These are phyloP conservation scores for Zygotorulaspora sp. DNA, from an alignment of 805 yeast species.

Conservation along the genomic window DNA sequence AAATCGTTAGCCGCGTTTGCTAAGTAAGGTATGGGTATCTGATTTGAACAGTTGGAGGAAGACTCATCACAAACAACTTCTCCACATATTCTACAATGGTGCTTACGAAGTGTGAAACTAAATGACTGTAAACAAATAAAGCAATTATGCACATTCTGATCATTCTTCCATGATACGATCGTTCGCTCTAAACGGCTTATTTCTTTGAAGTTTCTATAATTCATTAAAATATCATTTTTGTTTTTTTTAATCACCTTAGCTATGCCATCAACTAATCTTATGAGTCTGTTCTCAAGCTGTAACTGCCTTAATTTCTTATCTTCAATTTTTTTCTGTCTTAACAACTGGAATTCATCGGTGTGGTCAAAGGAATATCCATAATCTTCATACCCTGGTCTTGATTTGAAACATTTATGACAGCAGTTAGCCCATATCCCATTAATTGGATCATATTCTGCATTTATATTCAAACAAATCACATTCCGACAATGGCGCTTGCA, in stretches of 20 bases:
- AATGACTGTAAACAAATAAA: slow-evolving; percentile 58
- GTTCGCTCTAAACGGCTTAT: slow-evolving; percentile 42
- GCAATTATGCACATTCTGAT: slow-evolving; percentile 47
- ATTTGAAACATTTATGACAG: slow-evolving; percentile 57
- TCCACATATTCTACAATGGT: slow-evolving; percentile 92
- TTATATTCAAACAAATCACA: slow-evolving; percentile 46
- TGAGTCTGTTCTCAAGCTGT: slow-evolving; percentile 56
- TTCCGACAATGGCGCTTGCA: slow-evolving; percentile 62
- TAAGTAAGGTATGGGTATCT: slow-evolving; percentile 47
- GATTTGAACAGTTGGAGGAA: slow-evolving; percentile 63
- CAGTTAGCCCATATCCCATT: slow-evolving; percentile 67
- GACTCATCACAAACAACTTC: slow-evolving; percentile 68
- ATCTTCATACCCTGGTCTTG: slow-evolving; percentile 50
- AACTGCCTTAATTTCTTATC: slow-evolving; percentile 49
- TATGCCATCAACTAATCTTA: slow-evolving; percentile 39
- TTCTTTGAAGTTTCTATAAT: slow-evolving; percentile 27
- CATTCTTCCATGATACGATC: slow-evolving; percentile 65
- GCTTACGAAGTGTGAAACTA: slow-evolving; percentile 59
- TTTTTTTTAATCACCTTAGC: slow-evolving; percentile 24
- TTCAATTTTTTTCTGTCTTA: slow-evolving; percentile 45
- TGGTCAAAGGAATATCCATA: slow-evolving; percentile 45
- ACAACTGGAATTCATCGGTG: slow-evolving; percentile 39
- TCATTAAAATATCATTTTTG: slow-evolving; percentile 24
- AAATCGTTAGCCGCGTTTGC: slow-evolving; percentile 26
- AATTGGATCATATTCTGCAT: slow-evolving; percentile 44